Evolutionary conservation across 345 rosid species (phyloP).

Genomic region (Dimocarpus longan): DNA sequence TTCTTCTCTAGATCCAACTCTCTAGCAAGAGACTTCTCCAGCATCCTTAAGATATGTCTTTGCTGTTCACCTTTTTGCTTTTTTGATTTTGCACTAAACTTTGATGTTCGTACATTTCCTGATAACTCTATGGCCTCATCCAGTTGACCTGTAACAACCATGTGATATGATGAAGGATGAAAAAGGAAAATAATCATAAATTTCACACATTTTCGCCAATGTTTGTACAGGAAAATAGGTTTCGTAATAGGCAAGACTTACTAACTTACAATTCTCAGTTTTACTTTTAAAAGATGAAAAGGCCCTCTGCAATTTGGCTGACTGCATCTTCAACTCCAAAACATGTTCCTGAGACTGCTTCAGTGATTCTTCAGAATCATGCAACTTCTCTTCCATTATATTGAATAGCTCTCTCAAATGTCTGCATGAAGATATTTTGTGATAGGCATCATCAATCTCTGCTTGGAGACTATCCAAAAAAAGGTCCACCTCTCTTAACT

Average conservation of each 20-base stretch:
- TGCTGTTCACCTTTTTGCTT: slow-evolving; percentile 57
- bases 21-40: slow-evolving; percentile 77
- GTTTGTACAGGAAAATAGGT: background rate
- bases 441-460: slow-evolving; percentile 62
- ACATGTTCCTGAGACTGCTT: slow-evolving; percentile 61
- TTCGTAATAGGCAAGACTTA: slow-evolving; percentile 2
- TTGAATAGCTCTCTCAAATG: slow-evolving; percentile 34
- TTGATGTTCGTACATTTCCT: slow-evolving; percentile 37
- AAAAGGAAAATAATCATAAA: slow-evolving; percentile 12
- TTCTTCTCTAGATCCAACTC: slow-evolving; percentile 83
- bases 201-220: background rate
- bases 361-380: slow-evolving; percentile 58
- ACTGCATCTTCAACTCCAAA: slow-evolving; percentile 66
- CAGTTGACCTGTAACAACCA: slow-evolving; percentile 52
- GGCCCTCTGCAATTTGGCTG: slow-evolving; percentile 59
- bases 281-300: slow-evolving; percentile 53
- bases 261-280: slow-evolving; percentile 59
- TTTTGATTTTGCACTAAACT: slow-evolving; percentile 39
- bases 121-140: slow-evolving; percentile 42
- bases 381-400: slow-evolving; percentile 59
- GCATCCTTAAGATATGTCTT: slow-evolving; percentile 61
- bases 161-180: slow-evolving; percentile 15
- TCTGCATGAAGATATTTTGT: slow-evolving; percentile 64
- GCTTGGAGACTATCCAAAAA: slow-evolving; percentile 63
- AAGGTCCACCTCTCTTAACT: slow-evolving; percentile 70